These are phyloP conservation scores for Globisporangium alternatum DNA, from an alignment of 352 stramenopile species.

Conservation along the genomic window DNA sequence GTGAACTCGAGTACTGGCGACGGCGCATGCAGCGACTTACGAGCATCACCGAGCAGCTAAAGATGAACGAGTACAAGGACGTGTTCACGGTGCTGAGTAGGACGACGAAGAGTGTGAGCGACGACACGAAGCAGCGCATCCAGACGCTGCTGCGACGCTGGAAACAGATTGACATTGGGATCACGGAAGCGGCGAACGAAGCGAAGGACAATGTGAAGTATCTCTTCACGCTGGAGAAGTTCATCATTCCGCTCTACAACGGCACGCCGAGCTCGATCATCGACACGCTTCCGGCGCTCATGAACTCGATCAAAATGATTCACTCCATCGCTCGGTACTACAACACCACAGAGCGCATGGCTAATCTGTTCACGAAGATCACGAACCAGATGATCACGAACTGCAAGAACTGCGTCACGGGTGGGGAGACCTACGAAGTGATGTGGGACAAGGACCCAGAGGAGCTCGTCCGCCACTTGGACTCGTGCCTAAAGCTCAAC, in stretches of 20 bases:
- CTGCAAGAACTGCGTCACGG: conserved; percentile 95
- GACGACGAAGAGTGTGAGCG: conserved; percentile 81
- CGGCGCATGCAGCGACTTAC: conserved; percentile 96
- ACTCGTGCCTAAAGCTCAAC: conserved; percentile 97
- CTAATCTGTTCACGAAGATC: conserved; percentile 96
- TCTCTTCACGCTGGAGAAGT: conserved; percentile 97
- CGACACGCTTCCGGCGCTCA: conserved; percentile 96
- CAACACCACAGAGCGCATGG: conserved; percentile 98
- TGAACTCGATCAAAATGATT: conserved; percentile 99
- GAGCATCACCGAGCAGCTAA: conserved; percentile 98
- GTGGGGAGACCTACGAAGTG: conserved; percentile 80
- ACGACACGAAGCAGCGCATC: conserved; percentile 92
- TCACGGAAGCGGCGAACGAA: conserved; percentile 97
- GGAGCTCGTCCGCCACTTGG: conserved; percentile 92
- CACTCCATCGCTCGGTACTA: conserved; percentile 99
- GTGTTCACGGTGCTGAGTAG: conserved; percentile 92
- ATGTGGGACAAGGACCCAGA: conserved; percentile 96
- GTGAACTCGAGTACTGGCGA: conserved; percentile 97
- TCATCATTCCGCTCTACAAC: conserved; percentile 88
- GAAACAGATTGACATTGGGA: conserved; percentile 98
- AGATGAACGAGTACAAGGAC: conserved; percentile 95
- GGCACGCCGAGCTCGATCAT: conserved; percentile 97
- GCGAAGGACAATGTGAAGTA: conserved; percentile 99
- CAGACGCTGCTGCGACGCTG: conserved; percentile 93
- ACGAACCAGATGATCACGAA: conserved; percentile 99